Conservation (phyloP, 805 yeast genomes). For the Ogataea ganodermae region DNA sequence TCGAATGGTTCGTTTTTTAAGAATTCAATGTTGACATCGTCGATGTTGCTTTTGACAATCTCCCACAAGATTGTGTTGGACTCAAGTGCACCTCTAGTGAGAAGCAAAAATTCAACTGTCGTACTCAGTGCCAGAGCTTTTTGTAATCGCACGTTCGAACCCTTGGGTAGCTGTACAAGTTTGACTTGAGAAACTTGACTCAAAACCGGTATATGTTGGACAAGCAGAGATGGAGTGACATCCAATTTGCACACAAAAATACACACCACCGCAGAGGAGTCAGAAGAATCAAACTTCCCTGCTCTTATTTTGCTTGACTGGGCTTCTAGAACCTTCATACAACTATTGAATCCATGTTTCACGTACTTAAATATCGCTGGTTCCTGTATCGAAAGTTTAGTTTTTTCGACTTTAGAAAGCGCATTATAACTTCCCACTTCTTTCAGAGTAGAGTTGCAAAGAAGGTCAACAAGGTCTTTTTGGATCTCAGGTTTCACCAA, state of each 20-base stretch:
- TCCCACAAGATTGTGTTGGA: slow-evolving; percentile 15
- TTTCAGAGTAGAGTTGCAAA: slow-evolving; percentile 14
- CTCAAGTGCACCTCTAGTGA: slow-evolving; percentile 18
- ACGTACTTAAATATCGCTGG: slow-evolving; percentile 34
- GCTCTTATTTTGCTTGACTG: slow-evolving; percentile 38
- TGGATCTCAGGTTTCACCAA: slow-evolving; percentile 37
- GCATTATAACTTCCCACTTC: slow-evolving; percentile 20
- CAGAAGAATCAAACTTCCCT: slow-evolving; percentile 12
- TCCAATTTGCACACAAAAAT: slow-evolving; percentile 59
- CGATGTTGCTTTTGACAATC: slow-evolving; percentile 23
- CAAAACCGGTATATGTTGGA: slow-evolving; percentile 60
- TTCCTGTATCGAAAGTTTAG: slow-evolving; percentile 19
- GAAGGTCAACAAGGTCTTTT: slow-evolving; percentile 32
- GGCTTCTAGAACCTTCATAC: slow-evolving; percentile 48
- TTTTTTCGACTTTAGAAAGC: slow-evolving; percentile 30
- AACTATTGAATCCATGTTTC: slow-evolving; percentile 56
- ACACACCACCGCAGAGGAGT: slow-evolving; percentile 34
- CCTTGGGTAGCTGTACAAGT: slow-evolving; percentile 61
- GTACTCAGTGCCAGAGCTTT: slow-evolving; percentile 16
- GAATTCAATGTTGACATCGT: slow-evolving; percentile 29
- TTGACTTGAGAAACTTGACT: slow-evolving; percentile 54
- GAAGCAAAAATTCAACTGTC: slow-evolving; percentile 23
- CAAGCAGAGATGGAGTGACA: slow-evolving; percentile 45
- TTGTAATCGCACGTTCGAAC: slow-evolving; percentile 28
- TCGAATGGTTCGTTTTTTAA: slow-evolving; percentile 24